Evolutionary conservation across 495 filamentous ascomycete genomes (phyloP).

Genomic region (Opeltia flavorubescens): DNA sequence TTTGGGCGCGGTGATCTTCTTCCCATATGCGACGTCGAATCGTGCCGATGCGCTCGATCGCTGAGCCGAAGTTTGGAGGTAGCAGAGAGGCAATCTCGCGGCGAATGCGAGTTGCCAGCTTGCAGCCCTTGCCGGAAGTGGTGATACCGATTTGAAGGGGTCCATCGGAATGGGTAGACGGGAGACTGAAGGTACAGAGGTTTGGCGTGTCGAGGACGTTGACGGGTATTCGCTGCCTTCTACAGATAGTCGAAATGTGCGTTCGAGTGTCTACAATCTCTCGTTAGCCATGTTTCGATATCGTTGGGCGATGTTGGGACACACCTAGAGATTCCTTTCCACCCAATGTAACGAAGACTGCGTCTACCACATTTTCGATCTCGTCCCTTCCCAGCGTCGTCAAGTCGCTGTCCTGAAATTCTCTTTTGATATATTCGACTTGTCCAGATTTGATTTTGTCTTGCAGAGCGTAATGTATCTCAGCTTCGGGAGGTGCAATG

Average conservation of each 20-base stretch:
- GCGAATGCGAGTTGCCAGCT: slow-evolving; percentile 79
- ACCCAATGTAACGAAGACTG: slow-evolving; percentile 73
- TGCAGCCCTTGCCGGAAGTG: slow-evolving; percentile 90
- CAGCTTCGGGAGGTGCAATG: slow-evolving; percentile 52
- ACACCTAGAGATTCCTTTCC: slow-evolving; percentile 24
- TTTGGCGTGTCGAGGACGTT: slow-evolving; percentile 81
- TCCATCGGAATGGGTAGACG: slow-evolving; percentile 78
- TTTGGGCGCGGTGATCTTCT: slow-evolving; percentile 48
- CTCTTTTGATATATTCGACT: slow-evolving; percentile 55
- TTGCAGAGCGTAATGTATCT: slow-evolving; percentile 56
- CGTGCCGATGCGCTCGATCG: slow-evolving; percentile 66
- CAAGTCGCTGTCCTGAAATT: slow-evolving; percentile 62
- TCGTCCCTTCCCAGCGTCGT: slow-evolving; percentile 65
- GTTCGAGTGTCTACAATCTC: slow-evolving; percentile 26
- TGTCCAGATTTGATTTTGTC: slow-evolving; percentile 59
- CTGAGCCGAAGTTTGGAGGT: slow-evolving; percentile 66
- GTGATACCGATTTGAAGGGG: slow-evolving; percentile 93
- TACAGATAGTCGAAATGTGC: slow-evolving; percentile 63
- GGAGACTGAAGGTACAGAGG: slow-evolving; percentile 81
- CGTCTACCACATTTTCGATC: slow-evolving; percentile 67
- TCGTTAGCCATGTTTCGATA: background rate
- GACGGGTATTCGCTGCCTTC: slow-evolving; percentile 69
- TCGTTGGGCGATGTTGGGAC: background rate
- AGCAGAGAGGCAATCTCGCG: slow-evolving; percentile 72
- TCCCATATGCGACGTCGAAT: slow-evolving; percentile 64